Percentiles rank a stretch among this genome's conserved stretches.
Evolutionary conservation across 768 basidiomycete genomes (phyloP).

Genomic region (Trametes villosa): DNA sequence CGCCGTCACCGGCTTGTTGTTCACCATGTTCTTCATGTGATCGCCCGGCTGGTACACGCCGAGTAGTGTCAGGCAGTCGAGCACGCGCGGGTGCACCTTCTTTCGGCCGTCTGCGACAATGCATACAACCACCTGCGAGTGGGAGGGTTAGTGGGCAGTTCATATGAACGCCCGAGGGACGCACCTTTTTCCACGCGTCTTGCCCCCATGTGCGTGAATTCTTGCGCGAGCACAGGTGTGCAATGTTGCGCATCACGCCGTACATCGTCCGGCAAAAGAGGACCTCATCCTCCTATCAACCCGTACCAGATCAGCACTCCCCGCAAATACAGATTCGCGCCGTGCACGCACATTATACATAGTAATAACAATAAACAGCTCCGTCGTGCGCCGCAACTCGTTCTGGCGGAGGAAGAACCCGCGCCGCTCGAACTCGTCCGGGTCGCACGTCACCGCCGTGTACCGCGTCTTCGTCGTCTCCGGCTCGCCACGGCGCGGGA

Average conservation of each 20-base stretch:
- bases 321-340: neutral
- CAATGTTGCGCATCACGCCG: slow-evolving; percentile 90
- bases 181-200: slow-evolving; percentile 94
- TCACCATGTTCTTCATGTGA: slow-evolving; percentile 66
- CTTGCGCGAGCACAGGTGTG: slow-evolving; percentile 81
- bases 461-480: slow-evolving; percentile 79
- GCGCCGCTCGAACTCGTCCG: slow-evolving; percentile 85
- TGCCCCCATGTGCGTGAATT: slow-evolving; percentile 95
- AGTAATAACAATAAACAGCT: slow-evolving; percentile 92
- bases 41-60: slow-evolving; percentile 86
- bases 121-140: slow-evolving; percentile 81
- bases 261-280: slow-evolving; percentile 92
- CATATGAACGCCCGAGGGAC: neutral
- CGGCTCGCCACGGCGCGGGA: slow-evolving; percentile 69
- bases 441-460: slow-evolving; percentile 93
- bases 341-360: slow-evolving; percentile 87
- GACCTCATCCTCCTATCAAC: slow-evolving; percentile 77
- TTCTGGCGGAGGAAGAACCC: slow-evolving; percentile 88
- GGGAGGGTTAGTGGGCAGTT: neutral
- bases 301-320: neutral
- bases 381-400: slow-evolving; percentile 77
- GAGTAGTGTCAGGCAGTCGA: slow-evolving; percentile 88
- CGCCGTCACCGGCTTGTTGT: slow-evolving; percentile 72
- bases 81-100: slow-evolving; percentile 80
- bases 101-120: slow-evolving; percentile 89